Evolutionary conservation across 202 grass and related monocot genomes (phyloP).

Genomic region (Elaeis oleifera): DNA sequence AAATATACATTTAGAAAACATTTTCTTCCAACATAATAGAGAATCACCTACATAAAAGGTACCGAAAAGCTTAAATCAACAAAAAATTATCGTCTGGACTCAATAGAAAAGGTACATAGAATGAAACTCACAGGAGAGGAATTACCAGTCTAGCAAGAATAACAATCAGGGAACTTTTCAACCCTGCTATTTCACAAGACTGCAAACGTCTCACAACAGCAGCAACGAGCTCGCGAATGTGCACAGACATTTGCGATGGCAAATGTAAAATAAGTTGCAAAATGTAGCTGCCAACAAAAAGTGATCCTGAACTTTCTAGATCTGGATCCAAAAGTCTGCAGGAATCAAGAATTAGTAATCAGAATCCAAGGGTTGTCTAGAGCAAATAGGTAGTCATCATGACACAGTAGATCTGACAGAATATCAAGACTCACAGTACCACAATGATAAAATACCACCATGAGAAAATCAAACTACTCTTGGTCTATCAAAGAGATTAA

Average conservation of each 20-base stretch:
- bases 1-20: no score
- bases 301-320: slow-evolving; percentile 80
- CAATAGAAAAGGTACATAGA: neutral
- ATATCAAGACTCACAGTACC: no score
- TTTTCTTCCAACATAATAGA: no score
- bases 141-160: slow-evolving; percentile 91
- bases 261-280: slow-evolving; percentile 88
- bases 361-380: neutral
- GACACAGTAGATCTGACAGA: no score
- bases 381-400: neutral
- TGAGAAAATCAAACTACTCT: no score
- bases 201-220: slow-evolving; percentile 86
- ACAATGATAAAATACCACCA: no score
- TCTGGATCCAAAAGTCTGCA: slow-evolving; percentile 78
- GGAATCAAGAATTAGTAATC: slow-evolving; percentile 4
- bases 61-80: neutral
- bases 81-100: neutral
- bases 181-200: slow-evolving; percentile 62
- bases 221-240: slow-evolving; percentile 69
- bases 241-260: slow-evolving; percentile 57
- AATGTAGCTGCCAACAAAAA: slow-evolving; percentile 92
- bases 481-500: no score
- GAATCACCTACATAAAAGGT: no score
- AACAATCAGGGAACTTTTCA: slow-evolving; percentile 86
- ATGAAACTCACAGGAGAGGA: neutral